Conservation (phyloP, 2,329 filamentous ascomycete genomes). For the Fusarium secorum region DNA sequence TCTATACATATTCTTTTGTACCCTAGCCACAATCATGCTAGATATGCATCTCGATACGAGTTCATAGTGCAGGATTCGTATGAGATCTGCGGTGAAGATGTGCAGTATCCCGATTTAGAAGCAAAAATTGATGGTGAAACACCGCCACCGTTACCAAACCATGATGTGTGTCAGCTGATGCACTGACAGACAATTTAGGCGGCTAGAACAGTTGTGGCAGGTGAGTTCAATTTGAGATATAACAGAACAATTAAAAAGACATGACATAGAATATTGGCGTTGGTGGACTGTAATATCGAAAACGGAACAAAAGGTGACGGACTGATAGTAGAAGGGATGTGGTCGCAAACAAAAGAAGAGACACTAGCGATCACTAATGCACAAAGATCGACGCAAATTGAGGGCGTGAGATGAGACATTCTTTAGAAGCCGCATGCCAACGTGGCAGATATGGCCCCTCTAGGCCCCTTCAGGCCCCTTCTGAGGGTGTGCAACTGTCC, state of each 20-base stretch:
- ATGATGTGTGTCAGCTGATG: slow-evolving; percentile 23
- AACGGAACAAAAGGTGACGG: background rate
- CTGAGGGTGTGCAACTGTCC: background rate
- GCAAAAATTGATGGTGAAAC: slow-evolving; percentile 17
- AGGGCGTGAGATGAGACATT: slow-evolving; percentile 30
- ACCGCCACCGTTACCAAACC: slow-evolving; percentile 28
- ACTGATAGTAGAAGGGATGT: background rate
- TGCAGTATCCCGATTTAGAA: slow-evolving; percentile 37
- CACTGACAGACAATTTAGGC: background rate
- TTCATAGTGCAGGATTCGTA: slow-evolving; percentile 7
- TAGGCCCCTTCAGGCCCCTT: background rate
- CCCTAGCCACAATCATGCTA: background rate
- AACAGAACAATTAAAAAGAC: background rate
- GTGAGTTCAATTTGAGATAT: background rate
- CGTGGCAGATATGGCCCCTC: slow-evolving; percentile 21
- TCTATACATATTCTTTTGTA: background rate
- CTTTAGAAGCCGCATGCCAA: slow-evolving; percentile 20
- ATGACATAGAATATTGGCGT: background rate
- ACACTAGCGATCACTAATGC: slow-evolving; percentile 21
- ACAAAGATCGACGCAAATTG: slow-evolving; percentile 20
- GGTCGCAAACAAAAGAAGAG: background rate
- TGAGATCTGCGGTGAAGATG: slow-evolving; percentile 8
- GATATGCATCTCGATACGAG: slow-evolving; percentile 2
- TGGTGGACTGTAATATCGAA: background rate
- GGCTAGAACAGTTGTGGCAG: background rate